Evolutionary conservation across 1,284 basidiomycete genomes (phyloP), one percentile per base, ranked within the genome.

Genomic region (Wolfiporia cocos): DNA sequence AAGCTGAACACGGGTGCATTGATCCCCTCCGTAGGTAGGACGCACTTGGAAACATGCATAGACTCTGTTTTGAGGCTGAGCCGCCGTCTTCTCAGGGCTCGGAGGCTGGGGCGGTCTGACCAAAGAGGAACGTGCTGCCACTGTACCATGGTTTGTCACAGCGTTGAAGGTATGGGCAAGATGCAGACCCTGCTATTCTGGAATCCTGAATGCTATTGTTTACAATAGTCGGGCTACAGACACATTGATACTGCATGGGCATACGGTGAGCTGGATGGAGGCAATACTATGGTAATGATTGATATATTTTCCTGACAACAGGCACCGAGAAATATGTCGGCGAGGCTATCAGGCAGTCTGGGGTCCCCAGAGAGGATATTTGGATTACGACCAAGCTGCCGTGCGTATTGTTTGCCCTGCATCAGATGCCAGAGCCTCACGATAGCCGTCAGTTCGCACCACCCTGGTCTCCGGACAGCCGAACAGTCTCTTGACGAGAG

Each of bases 341-440:
- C 1, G 54, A 61, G 12, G 73, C 69, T 0, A 57, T 76, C 42
- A 63, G 65, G 45, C 53, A 62, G 34, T 65, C 63, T 22, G 66
- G 64, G 4, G 53, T 68, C 15, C 61, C 65, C 21, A 59, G 73
- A 33, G 63, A 69, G 37, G 60, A 73, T 24, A 46, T 76, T 1
- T 76, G 64, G 54, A 57, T 76, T 23, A 66, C 72, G 0, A 71
- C 69, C 19, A 76, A 63, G 41, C 55, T 59, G 5, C 52, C 52
- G 55, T 60, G 32, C 24, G 57, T 44, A 4, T 40, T 30, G 18
- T 26, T 34, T 33, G 9, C 40, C 19, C 23, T n/a, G 15, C 3
- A 15, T 19, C 19, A 12, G n/a, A 12, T 34, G 17, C 10, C 5
- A 7, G 18, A 35, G 2, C 12, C 30, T 9, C 15, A 12, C 14